Conservation (phyloP, 202 grass and related monocot species). For the Alloteropsis angusta region DNA sequence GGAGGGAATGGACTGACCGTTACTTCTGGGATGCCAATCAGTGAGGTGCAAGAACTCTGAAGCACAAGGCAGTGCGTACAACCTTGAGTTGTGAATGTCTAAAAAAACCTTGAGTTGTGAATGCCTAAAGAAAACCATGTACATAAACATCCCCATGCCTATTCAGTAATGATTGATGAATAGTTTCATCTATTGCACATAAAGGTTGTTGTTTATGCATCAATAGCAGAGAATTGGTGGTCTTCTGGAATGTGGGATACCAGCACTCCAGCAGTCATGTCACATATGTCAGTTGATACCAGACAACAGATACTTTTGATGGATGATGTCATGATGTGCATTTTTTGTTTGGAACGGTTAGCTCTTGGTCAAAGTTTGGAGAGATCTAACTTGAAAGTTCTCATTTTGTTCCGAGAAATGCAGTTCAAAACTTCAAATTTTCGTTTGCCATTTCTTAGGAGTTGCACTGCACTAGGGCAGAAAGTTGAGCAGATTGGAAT, state of each 20-base stretch:
- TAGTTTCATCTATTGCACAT: not conserved
- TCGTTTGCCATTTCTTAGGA: not conserved
- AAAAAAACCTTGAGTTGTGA: not conserved
- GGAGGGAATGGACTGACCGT: not conserved
- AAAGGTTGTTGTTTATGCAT: not conserved
- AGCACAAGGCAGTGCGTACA: not conserved
- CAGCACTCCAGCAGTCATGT: not conserved
- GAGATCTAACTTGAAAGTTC: not conserved
- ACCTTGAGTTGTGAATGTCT: not conserved
- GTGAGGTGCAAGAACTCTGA: not conserved
- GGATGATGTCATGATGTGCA: not conserved
- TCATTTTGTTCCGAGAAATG: not conserved
- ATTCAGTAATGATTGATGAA: not conserved
- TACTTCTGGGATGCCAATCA: not conserved
- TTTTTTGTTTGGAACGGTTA: not conserved
- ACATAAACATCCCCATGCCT: not conserved
- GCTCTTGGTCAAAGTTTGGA: not conserved
- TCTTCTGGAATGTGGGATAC: not conserved
- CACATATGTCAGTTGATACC: not conserved
- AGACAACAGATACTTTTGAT: not conserved
- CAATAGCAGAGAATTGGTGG: not conserved
- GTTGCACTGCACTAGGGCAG: not conserved
- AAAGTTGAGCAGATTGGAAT: not conserved
- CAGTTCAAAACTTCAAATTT: not conserved
- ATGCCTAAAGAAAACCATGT: not conserved